Conservation (phyloP, 306 rosid species). For the Gastrolobium villosum region DNA sequence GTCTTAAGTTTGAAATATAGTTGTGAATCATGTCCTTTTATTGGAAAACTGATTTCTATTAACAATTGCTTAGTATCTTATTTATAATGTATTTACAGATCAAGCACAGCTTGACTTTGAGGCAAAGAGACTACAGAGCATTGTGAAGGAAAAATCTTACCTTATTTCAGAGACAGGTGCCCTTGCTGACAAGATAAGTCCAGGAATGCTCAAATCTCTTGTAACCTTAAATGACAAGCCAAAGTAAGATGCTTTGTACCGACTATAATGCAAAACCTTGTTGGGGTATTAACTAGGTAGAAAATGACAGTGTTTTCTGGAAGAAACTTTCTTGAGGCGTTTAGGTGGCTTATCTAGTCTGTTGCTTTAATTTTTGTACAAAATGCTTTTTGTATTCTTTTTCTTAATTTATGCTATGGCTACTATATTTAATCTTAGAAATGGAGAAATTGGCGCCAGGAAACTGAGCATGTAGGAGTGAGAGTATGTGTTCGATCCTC, state of each 20-base stretch:
- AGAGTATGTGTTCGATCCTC: too few relatives aligned
- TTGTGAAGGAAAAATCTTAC: conserved; percentile 83
- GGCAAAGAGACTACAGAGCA: conserved; percentile 76
- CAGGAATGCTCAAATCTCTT: conserved; percentile 75
- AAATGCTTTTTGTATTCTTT: not conserved
- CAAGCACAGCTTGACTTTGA: conserved; percentile 81
- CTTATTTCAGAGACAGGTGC: conserved; percentile 82
- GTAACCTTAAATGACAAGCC: conserved; percentile 78
- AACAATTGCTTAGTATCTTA: conserved; percentile 27
- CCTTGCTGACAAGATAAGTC: conserved; percentile 79
- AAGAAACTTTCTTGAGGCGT: conserved; percentile 18
- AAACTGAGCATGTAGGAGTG: too few relatives aligned
- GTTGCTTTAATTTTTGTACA: conserved; percentile 17
- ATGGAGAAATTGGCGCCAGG: not conserved
- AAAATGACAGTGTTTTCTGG: conserved; percentile 23
- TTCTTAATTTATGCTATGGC: not conserved
- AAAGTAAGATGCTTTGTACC: conserved; percentile 52
- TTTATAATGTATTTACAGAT: conserved; percentile 59
- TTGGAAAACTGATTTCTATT: conserved; percentile 5
- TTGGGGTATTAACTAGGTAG: not conserved
- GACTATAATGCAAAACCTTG: conserved; percentile 3
- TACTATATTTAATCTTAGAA: not conserved
- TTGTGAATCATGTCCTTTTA: conserved; percentile 11
- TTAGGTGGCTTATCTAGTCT: conserved; percentile 27
- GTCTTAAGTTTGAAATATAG: conserved; percentile 10